phyloP scores from a whole-genome alignment of 495 filamentous ascomycete genomes.

The Hypomontagnella monticulosa region DNA sequence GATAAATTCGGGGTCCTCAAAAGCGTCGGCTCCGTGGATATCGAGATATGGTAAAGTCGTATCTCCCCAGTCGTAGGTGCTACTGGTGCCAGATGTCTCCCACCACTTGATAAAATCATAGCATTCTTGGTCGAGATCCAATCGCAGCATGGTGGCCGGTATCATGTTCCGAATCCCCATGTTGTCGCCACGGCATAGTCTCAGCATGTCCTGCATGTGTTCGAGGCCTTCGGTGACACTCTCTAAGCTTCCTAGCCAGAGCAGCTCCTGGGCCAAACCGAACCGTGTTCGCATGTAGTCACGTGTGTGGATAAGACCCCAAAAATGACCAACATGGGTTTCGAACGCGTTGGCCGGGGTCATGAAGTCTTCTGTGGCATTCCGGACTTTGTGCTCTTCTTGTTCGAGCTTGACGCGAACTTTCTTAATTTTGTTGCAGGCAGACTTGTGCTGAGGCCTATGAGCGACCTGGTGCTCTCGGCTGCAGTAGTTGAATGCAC shows the following conservation, averaged over 20 bases:
- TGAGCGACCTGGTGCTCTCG: slow-evolving; percentile 56
- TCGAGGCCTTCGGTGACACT: slow-evolving; percentile 51
- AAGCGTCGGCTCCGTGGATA: slow-evolving; percentile 50
- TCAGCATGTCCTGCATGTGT: slow-evolving; percentile 51
- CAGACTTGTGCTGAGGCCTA: slow-evolving; percentile 49
- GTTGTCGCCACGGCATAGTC: slow-evolving; percentile 56
- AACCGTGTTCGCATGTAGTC: slow-evolving; percentile 56
- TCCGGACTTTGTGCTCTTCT: slow-evolving; percentile 48
- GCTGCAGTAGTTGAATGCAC: slow-evolving; percentile 55
- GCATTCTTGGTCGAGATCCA: slow-evolving; percentile 62
- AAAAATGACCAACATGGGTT: slow-evolving; percentile 51
- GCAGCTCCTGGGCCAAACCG: slow-evolving; percentile 39
- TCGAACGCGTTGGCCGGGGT: slow-evolving; percentile 51
- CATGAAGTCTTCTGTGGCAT: slow-evolving; percentile 41
- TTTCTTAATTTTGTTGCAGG: slow-evolving; percentile 53
- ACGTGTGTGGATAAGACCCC: slow-evolving; percentile 50
- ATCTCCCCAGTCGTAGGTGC: slow-evolving; percentile 53
- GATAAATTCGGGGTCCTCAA: slow-evolving; percentile 40
- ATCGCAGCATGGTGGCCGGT: slow-evolving; percentile 56
- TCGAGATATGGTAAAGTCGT: slow-evolving; percentile 44
- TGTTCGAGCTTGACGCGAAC: slow-evolving; percentile 30
- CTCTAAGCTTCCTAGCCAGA: slow-evolving; percentile 46
- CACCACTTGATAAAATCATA: slow-evolving; percentile 67
- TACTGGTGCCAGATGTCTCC: slow-evolving; percentile 35
- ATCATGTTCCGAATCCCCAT: slow-evolving; percentile 53